phyloP scores from a whole-genome alignment of 257 asterid species.

The Handroanthus guayacan region DNA sequence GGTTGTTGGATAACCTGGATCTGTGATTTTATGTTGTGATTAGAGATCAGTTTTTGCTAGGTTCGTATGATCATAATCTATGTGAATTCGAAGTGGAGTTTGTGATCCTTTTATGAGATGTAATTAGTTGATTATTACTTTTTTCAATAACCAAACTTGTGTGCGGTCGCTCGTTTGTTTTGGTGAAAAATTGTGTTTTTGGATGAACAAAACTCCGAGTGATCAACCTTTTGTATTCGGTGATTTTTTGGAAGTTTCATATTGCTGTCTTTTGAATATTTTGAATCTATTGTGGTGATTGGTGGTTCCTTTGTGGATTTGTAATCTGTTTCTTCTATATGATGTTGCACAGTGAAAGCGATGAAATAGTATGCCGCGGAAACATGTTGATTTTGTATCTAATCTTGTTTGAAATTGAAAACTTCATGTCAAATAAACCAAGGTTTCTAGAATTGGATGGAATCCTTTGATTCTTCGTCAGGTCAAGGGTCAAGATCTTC shows the following conservation, averaged over 20 bases:
- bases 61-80: not conserved
- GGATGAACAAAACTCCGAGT: not conserved
- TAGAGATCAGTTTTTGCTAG: not conserved
- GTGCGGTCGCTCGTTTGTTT: not conserved
- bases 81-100: not conserved
- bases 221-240: not conserved
- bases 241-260: slow-evolving; percentile 23
- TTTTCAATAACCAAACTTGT: not conserved
- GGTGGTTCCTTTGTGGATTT: not conserved
- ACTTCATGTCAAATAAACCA: slow-evolving; percentile 5
- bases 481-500: slow-evolving; percentile 25
- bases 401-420: not conserved
- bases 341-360: not conserved
- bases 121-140: not conserved
- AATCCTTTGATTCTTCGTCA: slow-evolving; percentile 1
- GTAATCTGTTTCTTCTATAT: not conserved
- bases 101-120: not conserved
- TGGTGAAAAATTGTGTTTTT: not conserved
- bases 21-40: slow-evolving; percentile 12
- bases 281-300: slow-evolving; percentile 5
- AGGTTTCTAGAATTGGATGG: not conserved
- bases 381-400: not conserved
- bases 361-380: not conserved
- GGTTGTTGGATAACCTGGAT: slow-evolving; percentile 29
- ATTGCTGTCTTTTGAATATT: not conserved